phyloP scores from a whole-genome alignment of 495 filamentous ascomycete genomes.

The Terfezia boudieri region DNA sequence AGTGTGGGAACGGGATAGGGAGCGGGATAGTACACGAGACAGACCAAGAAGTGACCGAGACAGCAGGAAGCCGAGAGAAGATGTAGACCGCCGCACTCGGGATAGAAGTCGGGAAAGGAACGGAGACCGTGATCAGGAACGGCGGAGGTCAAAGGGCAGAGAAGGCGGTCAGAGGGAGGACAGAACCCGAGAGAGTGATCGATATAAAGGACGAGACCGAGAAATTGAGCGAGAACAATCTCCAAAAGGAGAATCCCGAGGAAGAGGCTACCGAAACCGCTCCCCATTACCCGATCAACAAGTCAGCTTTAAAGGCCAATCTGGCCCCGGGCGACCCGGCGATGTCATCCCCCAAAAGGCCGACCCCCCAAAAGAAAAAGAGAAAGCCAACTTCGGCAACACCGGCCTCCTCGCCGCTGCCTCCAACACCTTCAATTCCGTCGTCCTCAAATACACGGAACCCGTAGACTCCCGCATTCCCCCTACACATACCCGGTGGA shows the following conservation, averaged over 20 bases:
- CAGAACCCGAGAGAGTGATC: too few relatives aligned
- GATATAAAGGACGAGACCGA: too few relatives aligned
- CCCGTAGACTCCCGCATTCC: conserved; percentile 82
- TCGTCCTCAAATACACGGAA: conserved; percentile 89
- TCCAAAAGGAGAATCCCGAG: too few relatives aligned
- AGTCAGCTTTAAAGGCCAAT: too few relatives aligned
- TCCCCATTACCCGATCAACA: too few relatives aligned
- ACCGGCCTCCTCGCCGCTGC: conserved; percentile 62
- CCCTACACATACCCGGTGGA: conserved; percentile 54
- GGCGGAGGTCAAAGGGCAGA: too few relatives aligned
- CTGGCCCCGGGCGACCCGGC: neutral
- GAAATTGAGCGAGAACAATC: too few relatives aligned
- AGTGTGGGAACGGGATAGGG: neutral
- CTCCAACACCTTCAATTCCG: conserved; percentile 55
- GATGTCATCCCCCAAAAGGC: neutral
- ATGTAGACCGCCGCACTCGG: neutral
- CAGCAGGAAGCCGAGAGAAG: neutral
- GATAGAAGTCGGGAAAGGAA: neutral
- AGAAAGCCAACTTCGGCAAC: conserved; percentile 68
- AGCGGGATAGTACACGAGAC: neutral
- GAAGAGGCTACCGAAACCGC: too few relatives aligned
- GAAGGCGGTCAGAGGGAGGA: too few relatives aligned
- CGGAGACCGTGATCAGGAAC: neutral
- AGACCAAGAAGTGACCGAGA: neutral
- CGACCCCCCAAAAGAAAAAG: conserved; percentile 32